Evolutionary conservation across 2,329 filamentous ascomycete species (phyloP).

Genomic region (Exophiala aquamarina): DNA sequence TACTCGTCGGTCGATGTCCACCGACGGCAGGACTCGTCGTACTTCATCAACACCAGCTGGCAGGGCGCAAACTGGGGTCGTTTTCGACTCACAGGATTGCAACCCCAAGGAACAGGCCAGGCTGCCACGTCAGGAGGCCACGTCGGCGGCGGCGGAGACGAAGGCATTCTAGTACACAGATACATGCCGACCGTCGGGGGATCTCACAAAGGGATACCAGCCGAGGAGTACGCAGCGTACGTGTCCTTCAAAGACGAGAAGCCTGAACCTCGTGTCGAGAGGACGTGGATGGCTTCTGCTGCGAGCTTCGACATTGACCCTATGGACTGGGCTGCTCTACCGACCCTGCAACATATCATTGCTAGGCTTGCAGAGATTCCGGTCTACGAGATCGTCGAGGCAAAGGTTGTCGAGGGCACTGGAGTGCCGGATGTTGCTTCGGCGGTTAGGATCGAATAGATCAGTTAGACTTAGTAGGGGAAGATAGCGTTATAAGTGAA

Average conservation of each 20-base stretch:
- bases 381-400: conserved; percentile 56
- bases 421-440: conserved; percentile 40
- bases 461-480: background rate
- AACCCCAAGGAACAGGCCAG: no score
- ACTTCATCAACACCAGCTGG: conserved; percentile 43
- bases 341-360: conserved; percentile 62
- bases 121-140: no score
- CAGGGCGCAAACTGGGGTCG: conserved; percentile 41
- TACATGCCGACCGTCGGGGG: conserved; percentile 59
- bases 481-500: no score
- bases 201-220: conserved; percentile 48
- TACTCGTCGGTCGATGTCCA: conserved; percentile 50
- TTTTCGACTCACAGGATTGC: conserved; percentile 38
- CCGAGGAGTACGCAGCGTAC: conserved; percentile 55
- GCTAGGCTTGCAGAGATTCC: conserved; percentile 55
- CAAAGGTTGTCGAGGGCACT: conserved; percentile 55
- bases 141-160: conserved; percentile 35
- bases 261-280: conserved; percentile 30
- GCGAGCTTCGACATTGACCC: conserved; percentile 51
- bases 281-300: conserved; percentile 39
- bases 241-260: conserved; percentile 35
- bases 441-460: conserved; percentile 5
- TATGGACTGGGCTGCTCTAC: conserved; percentile 55
- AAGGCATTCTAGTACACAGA: conserved; percentile 55
- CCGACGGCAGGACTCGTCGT: conserved; percentile 36